Conservation (phyloP, 495 filamentous ascomycete genomes). For the Aspergillus affinis region DNA sequence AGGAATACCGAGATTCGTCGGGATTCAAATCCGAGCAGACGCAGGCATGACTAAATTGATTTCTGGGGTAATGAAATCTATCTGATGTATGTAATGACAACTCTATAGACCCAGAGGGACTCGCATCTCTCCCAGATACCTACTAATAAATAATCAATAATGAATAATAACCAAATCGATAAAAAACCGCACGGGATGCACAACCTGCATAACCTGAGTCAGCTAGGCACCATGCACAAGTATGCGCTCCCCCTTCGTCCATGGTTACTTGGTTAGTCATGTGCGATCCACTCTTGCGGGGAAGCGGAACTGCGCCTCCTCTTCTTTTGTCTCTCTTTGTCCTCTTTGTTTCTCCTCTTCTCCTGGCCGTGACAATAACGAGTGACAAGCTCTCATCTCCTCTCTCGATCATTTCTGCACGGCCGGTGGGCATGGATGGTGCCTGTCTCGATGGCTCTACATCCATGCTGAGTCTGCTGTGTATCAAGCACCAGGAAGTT, state of each 20-base stretch:
- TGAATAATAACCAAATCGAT: no score
- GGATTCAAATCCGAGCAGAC: background rate
- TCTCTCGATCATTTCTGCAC: background rate
- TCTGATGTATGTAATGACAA: no score
- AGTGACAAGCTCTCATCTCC: background rate
- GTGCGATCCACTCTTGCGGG: no score
- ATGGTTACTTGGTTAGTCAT: background rate
- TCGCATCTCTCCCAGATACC: no score
- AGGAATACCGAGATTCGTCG: conserved; percentile 21
- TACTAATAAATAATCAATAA: no score
- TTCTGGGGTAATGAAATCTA: background rate
- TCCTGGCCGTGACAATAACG: background rate
- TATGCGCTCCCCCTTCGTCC: background rate
- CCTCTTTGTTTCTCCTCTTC: background rate
- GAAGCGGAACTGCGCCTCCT: background rate
- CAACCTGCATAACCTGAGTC: background rate
- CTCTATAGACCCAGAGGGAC: no score
- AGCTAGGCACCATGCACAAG: background rate
- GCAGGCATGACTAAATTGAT: background rate
- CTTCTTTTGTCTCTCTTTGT: no score
- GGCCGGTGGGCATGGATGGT: background rate
- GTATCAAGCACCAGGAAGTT: background rate
- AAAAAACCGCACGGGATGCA: background rate
- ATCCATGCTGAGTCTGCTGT: background rate
- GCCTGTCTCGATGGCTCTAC: background rate